Conservation (phyloP, 2,329 filamentous ascomycete species). For the Arthrobotrys megalospora region DNA sequence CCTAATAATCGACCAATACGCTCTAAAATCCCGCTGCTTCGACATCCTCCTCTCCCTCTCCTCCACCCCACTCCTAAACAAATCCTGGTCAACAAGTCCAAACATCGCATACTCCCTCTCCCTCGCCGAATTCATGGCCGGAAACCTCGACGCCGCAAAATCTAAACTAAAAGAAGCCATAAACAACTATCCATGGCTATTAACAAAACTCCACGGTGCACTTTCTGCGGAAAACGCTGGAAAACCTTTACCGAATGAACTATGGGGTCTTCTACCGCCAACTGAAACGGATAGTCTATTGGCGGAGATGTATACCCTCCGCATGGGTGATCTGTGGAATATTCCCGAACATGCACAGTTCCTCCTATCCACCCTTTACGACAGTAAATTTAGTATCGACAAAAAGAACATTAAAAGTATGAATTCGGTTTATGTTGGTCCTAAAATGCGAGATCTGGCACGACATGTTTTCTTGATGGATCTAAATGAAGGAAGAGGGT, state of each 20-base stretch:
- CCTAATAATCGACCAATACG: conserved; percentile 85
- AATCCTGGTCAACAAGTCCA: conserved; percentile 72
- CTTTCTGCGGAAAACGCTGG: conserved; percentile 74
- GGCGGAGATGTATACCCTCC: conserved; percentile 81
- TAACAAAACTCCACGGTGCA: conserved; percentile 83
- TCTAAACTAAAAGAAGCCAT: conserved; percentile 78
- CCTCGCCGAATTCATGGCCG: conserved; percentile 81
- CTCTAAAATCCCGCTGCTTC: conserved; percentile 83
- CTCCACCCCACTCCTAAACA: conserved; percentile 70
- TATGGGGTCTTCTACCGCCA: conserved; percentile 84
- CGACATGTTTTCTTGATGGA: conserved; percentile 85
- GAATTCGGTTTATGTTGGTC: conserved; percentile 68
- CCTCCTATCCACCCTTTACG: conserved; percentile 71
- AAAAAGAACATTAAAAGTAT: conserved; percentile 68
- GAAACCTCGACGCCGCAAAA: conserved; percentile 77
- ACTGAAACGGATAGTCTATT: conserved; percentile 77
- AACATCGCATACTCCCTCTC: conserved; percentile 83
- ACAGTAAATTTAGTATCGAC: conserved; percentile 67
- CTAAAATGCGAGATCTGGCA: conserved; percentile 73
- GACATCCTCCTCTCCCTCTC: conserved; percentile 81
- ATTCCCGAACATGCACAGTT: conserved; percentile 79
- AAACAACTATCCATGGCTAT: conserved; percentile 84
- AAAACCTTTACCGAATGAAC: conserved; percentile 74
- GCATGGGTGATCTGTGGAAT: conserved; percentile 88
- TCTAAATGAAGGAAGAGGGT: conserved; percentile 71